Conservation (phyloP, 352 stramenopile species). For the Pythium chondricola region DNA sequence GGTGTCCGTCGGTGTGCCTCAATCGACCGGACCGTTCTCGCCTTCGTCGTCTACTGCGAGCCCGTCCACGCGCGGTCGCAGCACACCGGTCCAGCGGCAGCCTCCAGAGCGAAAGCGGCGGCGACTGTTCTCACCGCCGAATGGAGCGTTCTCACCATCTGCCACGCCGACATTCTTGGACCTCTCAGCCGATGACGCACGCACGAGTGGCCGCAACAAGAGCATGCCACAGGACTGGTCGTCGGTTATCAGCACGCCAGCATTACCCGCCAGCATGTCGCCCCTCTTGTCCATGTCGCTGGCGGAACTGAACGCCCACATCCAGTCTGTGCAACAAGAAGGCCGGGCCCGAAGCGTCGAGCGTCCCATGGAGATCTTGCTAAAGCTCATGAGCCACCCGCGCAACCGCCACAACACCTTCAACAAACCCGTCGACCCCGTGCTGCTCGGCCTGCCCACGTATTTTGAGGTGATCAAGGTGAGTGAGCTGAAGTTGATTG, state of each 20-base stretch:
- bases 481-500: slow-evolving; percentile 2
- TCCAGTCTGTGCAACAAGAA: slow-evolving; percentile 60
- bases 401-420: slow-evolving; percentile 70
- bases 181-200: slow-evolving; percentile 3
- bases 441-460: slow-evolving; percentile 60
- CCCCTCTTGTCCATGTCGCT: slow-evolving; percentile 57
- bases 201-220: slow-evolving; percentile 36
- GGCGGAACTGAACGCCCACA: slow-evolving; percentile 50
- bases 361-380: slow-evolving; percentile 53
- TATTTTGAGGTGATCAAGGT: slow-evolving; percentile 63
- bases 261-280: slow-evolving; percentile 15
- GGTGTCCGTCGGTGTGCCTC: background rate
- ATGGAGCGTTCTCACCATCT: slow-evolving; percentile 5
- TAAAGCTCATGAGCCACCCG: slow-evolving; percentile 67
- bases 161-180: slow-evolving; percentile 2
- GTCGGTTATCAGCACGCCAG: background rate
- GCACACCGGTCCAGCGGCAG: background rate
- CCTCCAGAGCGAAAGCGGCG: slow-evolving; percentile 2
- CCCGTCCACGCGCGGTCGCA: background rate
- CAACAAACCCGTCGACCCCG: slow-evolving; percentile 67
- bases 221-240: slow-evolving; percentile 46
- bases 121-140: background rate
- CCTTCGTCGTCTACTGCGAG: slow-evolving; percentile 5
- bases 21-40: slow-evolving; percentile 5
- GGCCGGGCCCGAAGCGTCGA: slow-evolving; percentile 58